These are phyloP conservation scores for Mycena capillaripes DNA, from an alignment of 768 basidiomycete genomes.

Conservation along the genomic window DNA sequence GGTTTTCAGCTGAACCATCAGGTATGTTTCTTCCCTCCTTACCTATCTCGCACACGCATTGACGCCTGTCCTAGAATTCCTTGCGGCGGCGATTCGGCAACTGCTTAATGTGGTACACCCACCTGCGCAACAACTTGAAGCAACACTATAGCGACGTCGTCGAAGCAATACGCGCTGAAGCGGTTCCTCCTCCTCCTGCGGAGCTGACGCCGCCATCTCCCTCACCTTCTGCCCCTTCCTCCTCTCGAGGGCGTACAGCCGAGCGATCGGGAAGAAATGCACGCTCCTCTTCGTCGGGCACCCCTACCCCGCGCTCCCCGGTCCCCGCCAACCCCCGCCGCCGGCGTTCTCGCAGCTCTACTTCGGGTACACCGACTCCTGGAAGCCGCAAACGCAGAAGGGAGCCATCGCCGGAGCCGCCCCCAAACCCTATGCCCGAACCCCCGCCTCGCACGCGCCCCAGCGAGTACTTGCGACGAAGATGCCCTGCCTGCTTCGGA, in stretches of 20 bases:
- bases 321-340: too few species aligned
- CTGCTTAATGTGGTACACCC: slow-evolving; percentile 1
- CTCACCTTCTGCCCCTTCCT: neutral
- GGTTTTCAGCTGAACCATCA: slow-evolving; percentile 16
- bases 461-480: slow-evolving; percentile 14
- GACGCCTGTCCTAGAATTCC: neutral
- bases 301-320: neutral
- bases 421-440: slow-evolving; percentile 3
- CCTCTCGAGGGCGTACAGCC: neutral
- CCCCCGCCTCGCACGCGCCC: neutral
- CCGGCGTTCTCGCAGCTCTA: neutral
- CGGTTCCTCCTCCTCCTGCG: neutral
- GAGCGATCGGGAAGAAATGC: neutral
- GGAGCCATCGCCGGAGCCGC: neutral
- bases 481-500: slow-evolving; percentile 20
- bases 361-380: neutral
- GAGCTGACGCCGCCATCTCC: too few species aligned
- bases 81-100: slow-evolving; percentile 6
- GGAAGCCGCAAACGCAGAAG: neutral
- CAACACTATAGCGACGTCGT: neutral
- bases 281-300: neutral
- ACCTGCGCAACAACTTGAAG: neutral
- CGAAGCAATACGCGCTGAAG: neutral
- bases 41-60: neutral
- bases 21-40: neutral